Percentiles rank a stretch among this genome's conserved stretches.
phyloP scores from a whole-genome alignment of 305 asterid species.

The Plantago lanceolata region DNA sequence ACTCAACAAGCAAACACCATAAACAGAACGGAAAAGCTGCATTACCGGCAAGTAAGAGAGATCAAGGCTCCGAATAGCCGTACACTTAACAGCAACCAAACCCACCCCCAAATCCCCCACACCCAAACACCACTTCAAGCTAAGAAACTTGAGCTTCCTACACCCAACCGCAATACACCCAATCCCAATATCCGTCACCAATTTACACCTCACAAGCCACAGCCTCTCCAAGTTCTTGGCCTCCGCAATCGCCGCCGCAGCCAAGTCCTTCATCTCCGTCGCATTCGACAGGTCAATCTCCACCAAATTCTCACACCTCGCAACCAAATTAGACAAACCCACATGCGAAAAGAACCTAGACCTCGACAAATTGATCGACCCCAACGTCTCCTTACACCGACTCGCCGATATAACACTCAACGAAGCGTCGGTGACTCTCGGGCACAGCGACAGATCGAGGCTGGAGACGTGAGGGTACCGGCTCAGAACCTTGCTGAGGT shows the following conservation, averaged over 20 bases:
- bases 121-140: slow-evolving; percentile 82
- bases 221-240: slow-evolving; percentile 76
- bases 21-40: slow-evolving; percentile 14
- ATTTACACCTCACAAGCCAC: slow-evolving; percentile 69
- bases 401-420: slow-evolving; percentile 41
- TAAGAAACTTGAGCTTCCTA: slow-evolving; percentile 63
- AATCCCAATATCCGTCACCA: slow-evolving; percentile 72
- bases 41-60: slow-evolving; percentile 85
- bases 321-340: slow-evolving; percentile 62
- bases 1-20: slow-evolving; percentile 10
- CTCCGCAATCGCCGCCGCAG: slow-evolving; percentile 61
- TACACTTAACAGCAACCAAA: slow-evolving; percentile 78
- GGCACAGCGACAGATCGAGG: slow-evolving; percentile 74
- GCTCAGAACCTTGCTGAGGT: slow-evolving; percentile 40
- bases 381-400: slow-evolving; percentile 25
- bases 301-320: slow-evolving; percentile 59
- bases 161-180: slow-evolving; percentile 93
- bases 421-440: slow-evolving; percentile 52
- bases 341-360: slow-evolving; percentile 53
- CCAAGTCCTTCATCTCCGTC: slow-evolving; percentile 60
- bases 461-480: slow-evolving; percentile 47
- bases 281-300: slow-evolving; percentile 81
- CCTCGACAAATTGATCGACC: slow-evolving; percentile 48
- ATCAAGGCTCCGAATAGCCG: slow-evolving; percentile 67
- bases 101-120: slow-evolving; percentile 86